Base-by-base conservation (phyloP, 2,329 filamentous ascomycete species). In the Microsporum audouinii region DNA sequence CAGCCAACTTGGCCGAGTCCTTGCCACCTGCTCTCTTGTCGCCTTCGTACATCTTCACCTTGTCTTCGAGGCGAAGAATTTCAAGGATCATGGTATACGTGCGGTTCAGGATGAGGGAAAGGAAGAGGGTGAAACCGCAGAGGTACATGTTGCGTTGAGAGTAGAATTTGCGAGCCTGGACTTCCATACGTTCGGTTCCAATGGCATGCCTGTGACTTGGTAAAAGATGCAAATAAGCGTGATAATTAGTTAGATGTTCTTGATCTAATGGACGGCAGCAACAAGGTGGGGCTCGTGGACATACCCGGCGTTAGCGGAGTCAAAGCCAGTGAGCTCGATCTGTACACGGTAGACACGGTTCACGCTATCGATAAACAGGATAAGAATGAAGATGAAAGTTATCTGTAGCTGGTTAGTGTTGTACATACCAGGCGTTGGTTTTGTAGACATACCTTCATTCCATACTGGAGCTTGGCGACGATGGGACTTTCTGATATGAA, bases 111-210 rank as follows among this genome's bases (percentile, higher is more conserved):
- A 99, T 99, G 66, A 99, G 83, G 60, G 92, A 97, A 64, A 99
- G 87, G 85, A 99, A 97, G 65, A 99, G 87, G 3, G 94, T 99
- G 82, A 99, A 99, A 69, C 94, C 94, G 77, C 94, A 97, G 64
- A 99, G 91, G 80, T 99, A 99, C 94, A 99, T 99, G 85, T 99
- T 99, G 77, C 94, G 91, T 81, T 99, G 92, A 64, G 91, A 96
- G 84, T 99, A 99, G 82, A 99, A 99, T 79, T 99, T 99, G 83
- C 94, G 91, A 66, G 94, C 92, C 78, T 99, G 94, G 59, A 97
- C 92, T 79, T 99, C 94, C 84, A 95, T 91, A 66, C 94, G 92
- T 75, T 97, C 94, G 72, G 89, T 87, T 65, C 94, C 92, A 70
- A 96, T 85, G 63, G 91, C 85, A 61, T 81, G 80, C 71, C 88